Evolutionary conservation across 1,284 basidiomycete species (phyloP).

Genomic region (Austroboletus niveus): DNA sequence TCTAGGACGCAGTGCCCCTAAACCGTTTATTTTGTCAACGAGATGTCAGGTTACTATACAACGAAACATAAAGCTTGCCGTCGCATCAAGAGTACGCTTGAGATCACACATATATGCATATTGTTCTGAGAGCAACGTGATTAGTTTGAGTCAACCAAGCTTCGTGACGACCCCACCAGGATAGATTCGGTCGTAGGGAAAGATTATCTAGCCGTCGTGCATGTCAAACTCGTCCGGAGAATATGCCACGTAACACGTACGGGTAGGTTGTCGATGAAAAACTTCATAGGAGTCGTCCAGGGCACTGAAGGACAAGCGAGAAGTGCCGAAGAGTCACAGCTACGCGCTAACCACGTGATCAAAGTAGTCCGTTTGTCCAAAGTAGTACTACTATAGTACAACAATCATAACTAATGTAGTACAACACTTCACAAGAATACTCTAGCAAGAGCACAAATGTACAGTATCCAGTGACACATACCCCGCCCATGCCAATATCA

Average conservation of each 20-base stretch:
- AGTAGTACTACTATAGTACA: no score
- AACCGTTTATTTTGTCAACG: background rate
- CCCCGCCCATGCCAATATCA: constrained; percentile 2
- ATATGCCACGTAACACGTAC: constrained; percentile 41
- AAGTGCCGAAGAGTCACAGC: no score
- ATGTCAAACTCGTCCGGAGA: background rate
- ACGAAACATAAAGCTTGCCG: constrained; percentile 40
- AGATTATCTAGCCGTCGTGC: constrained; percentile 62
- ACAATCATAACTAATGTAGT: no score
- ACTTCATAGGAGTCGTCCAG: constrained; percentile 72
- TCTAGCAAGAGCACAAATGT: no score
- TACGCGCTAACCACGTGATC: background rate
- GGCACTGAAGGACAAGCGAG: no score
- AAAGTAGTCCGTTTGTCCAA: background rate
- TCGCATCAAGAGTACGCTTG: constrained; percentile 93
- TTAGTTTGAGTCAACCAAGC: constrained; percentile 6
- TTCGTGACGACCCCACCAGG: constrained; percentile 51
- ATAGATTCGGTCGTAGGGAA: constrained; percentile 91
- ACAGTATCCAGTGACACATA: background rate
- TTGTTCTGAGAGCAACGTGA: constrained; percentile 63
- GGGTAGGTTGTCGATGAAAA: constrained; percentile 92
- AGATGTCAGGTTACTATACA: background rate
- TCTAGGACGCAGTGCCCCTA: constrained; percentile 98
- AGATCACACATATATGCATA: constrained; percentile 99
- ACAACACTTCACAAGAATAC: no score